Percentiles rank a stretch among this genome's conserved stretches.
Evolutionary conservation across 176 grass and related monocot species (phyloP).

Genomic region (Juncus inflexus): DNA sequence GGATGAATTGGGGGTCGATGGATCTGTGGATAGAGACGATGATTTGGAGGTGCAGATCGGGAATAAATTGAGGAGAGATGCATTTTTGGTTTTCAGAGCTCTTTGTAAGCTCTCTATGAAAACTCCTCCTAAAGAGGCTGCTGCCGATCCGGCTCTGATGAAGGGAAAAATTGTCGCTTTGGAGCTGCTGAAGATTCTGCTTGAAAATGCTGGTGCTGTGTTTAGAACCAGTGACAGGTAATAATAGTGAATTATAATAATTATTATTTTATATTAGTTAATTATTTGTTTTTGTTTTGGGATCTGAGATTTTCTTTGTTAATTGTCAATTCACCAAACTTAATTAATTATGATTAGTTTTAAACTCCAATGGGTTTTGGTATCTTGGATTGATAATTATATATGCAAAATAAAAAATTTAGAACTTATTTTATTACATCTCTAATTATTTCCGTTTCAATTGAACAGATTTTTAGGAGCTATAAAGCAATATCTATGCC

Average conservation of each 20-base stretch:
- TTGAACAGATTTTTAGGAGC: slow-evolving; percentile 92
- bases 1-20: slow-evolving; percentile 86
- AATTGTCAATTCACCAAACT: too few species aligned
- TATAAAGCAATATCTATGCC: slow-evolving; percentile 96
- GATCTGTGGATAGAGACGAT: slow-evolving; percentile 53
- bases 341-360: too few species aligned
- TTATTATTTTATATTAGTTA: neutral
- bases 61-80: slow-evolving; percentile 88
- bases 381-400: neutral
- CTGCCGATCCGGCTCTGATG: slow-evolving; percentile 76
- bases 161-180: slow-evolving; percentile 92
- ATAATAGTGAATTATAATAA: slow-evolving; percentile 5
- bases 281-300: neutral
- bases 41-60: slow-evolving; percentile 89
- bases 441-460: slow-evolving; percentile 19
- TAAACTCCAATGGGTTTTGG: neutral
- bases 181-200: slow-evolving; percentile 94
- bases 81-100: slow-evolving; percentile 90
- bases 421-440: neutral
- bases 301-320: too few species aligned
- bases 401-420: neutral
- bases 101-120: slow-evolving; percentile 99
- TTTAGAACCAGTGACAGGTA: slow-evolving; percentile 98
- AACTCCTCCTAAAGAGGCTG: slow-evolving; percentile 81
- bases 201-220: slow-evolving; percentile 97